Conservation (phyloP, 176 grass and related monocot genomes). For the Rhynchospora tenuis region DNA sequence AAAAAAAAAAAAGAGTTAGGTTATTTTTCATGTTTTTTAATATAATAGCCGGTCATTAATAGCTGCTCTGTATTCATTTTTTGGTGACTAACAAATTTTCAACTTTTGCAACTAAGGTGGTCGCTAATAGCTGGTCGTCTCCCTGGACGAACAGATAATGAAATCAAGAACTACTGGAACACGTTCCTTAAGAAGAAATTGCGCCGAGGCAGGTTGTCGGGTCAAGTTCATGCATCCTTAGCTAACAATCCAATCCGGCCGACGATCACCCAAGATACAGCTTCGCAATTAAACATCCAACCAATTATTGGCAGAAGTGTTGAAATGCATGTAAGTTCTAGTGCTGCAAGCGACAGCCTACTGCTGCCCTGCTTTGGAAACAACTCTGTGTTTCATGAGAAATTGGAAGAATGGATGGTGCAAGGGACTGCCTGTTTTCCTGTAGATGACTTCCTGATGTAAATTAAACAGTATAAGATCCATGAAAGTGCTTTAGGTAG, state of each 20-base stretch:
- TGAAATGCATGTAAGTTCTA: background rate
- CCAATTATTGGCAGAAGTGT: background rate
- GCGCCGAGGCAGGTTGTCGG: background rate
- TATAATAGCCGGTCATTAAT: background rate
- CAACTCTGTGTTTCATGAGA: conserved; percentile 18
- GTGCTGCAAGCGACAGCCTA: background rate
- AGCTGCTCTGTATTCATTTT: background rate
- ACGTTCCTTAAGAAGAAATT: conserved; percentile 33
- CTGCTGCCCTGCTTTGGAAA: background rate
- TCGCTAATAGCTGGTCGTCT: conserved; percentile 36
- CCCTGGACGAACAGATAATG: conserved; percentile 28
- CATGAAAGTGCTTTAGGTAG: background rate
- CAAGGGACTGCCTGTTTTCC: conserved; percentile 8
- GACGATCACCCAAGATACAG: conserved; percentile 6
- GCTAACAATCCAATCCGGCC: background rate
- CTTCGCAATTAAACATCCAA: conserved; percentile 5
- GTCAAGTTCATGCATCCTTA: background rate
- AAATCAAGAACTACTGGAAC: conserved; percentile 43
- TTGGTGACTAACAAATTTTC: background rate
- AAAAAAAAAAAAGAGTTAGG: background rate
- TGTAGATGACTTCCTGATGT: conserved; percentile 18
- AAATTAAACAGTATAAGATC: background rate
- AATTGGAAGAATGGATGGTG: conserved; percentile 22
- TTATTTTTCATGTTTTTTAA: background rate
- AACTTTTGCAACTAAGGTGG: conserved; percentile 14